A percentile compares a stretch with the other conserved stretches of the same genome.
Conservation (phyloP, 306 rosid species). For the Cucumis cinereus region DNA sequence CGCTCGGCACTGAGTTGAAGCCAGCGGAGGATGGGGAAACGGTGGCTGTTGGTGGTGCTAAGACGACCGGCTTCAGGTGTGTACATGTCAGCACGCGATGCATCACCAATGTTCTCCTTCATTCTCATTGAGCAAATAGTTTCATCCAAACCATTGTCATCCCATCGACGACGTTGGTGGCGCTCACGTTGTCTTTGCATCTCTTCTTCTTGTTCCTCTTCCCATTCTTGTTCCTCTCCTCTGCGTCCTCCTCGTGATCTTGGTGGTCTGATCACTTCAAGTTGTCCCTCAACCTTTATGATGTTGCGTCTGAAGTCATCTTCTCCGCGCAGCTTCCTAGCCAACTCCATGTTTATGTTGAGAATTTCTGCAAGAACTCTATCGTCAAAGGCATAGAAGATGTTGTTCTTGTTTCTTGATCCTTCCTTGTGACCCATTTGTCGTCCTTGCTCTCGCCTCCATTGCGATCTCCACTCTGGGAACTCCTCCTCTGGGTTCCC, state of each 20-base stretch:
- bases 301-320: conserved; percentile 24
- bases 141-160: conserved; percentile 20
- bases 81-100: conserved; percentile 24
- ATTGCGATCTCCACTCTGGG: not conserved
- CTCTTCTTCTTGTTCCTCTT: not conserved
- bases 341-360: conserved; percentile 15
- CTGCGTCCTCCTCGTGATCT: not conserved
- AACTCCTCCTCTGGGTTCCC: conserved; percentile 42
- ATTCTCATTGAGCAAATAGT: conserved; percentile 20
- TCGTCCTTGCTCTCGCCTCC: not conserved
- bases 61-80: conserved; percentile 29
- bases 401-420: conserved; percentile 31
- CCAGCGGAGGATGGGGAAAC: conserved; percentile 21
- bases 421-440: not conserved
- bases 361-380: conserved; percentile 24
- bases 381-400: conserved; percentile 26
- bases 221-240: conserved; percentile 1
- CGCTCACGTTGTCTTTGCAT: not conserved
- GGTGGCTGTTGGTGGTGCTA: conserved; percentile 16
- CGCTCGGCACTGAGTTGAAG: conserved; percentile 30
- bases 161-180: not conserved
- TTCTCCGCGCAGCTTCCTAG: conserved; percentile 18
- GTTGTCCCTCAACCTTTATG: conserved; percentile 18
- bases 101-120: conserved; percentile 20
- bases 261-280: conserved; percentile 30